Base-by-base conservation (phyloP, 495 filamentous ascomycete genomes). In the Talaromyces proteolyticus region DNA sequence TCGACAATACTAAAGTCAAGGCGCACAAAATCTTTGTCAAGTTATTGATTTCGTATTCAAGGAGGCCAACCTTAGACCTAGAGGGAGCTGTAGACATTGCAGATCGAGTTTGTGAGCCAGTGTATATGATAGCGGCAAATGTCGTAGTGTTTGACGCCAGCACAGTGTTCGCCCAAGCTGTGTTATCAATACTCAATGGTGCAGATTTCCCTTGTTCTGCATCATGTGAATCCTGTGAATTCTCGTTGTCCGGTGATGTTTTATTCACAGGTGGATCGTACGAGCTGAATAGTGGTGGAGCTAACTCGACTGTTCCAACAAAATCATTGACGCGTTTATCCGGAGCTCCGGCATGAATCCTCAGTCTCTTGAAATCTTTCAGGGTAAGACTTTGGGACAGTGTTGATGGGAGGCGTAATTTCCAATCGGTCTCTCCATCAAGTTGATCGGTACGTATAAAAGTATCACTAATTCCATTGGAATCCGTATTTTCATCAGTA, bases 341-440 rank as follows among this genome's bases (percentile, higher is more conserved):
- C 7, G 94, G 94, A 42, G 90, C 87, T 23, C 90, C 89, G 20
- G 88, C 94, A 3, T 84, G 85, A 50, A 99, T 76, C 36, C 79
- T 80, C 11, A 97, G 72, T 39, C 85, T 78, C 4, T 81, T 77
- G 54, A 94, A 82, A 49, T 91, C 85, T 17, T 72, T 74, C 2
- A 82, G 63, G 4, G 83, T 59, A 5, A 97, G 72, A 34, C 66
- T 70, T 57, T 99, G 94, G 0, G 91, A 91, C 11, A 96, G 62
- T 0, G 86, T 77, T 6, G 91, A 91, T 2, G 92, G 89, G 3
- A 97, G 64, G 4, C 94, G 84, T 29, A 99, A 74, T 66, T 99
- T 99, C 94, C 94, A 99, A 58, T 99, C 94, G 6, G 94, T 99
- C 67, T 99, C 94, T 50, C 94, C 94, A 57, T 99, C 94, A 8